Conservation (phyloP, 2,329 filamentous ascomycete genomes). For the Cladosporium sp. region DNA sequence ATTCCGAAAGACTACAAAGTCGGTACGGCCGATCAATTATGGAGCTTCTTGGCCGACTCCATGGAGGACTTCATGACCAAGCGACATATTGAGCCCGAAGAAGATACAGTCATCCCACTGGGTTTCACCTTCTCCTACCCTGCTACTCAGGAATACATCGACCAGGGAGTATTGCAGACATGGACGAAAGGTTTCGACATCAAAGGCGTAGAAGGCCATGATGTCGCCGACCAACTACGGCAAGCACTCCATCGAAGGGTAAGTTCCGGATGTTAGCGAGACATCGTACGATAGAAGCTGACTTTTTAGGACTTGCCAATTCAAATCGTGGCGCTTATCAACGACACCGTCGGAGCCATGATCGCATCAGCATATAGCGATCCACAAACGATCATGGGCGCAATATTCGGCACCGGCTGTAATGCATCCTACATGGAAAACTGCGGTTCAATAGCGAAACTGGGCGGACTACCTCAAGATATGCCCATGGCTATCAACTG, state of each 20-base stretch:
- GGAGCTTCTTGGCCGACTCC: constrained; percentile 93
- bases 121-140: constrained; percentile 98
- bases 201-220: constrained; percentile 80
- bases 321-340: constrained; percentile 79
- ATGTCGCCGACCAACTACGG: constrained; percentile 87
- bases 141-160: constrained; percentile 86
- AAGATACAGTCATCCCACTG: constrained; percentile 65
- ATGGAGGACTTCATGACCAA: constrained; percentile 86
- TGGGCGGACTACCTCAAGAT: constrained; percentile 69
- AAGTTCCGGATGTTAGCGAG: constrained; percentile 19
- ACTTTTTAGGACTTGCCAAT: constrained; percentile 67
- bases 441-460: constrained; percentile 74
- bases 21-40: constrained; percentile 78
- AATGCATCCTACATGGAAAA: constrained; percentile 94
- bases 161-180: constrained; percentile 84
- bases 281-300: constrained; percentile 10
- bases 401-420: constrained; percentile 90
- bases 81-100: constrained; percentile 62
- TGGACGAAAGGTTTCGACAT: constrained; percentile 99
- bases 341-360: constrained; percentile 88
- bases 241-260: constrained; percentile 68
- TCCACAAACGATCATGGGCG: constrained; percentile 76
- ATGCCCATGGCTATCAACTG: constrained; percentile 95
- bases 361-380: constrained; percentile 90
- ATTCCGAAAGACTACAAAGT: constrained; percentile 94